phyloP scores from a whole-genome alignment of 495 filamentous ascomycete species.

The Hamigera avellanea region DNA sequence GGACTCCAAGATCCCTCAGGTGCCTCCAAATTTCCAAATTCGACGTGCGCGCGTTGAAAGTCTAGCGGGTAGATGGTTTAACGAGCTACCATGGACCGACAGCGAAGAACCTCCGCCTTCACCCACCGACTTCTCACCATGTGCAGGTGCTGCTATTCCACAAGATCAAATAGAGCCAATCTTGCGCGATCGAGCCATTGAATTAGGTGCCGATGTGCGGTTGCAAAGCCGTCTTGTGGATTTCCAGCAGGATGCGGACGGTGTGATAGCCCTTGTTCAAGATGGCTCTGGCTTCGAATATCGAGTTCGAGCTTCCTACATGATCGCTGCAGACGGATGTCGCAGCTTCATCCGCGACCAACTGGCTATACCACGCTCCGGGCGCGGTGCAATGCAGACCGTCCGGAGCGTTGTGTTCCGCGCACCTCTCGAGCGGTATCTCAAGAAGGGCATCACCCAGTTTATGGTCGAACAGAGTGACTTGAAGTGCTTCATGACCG shows the following conservation, averaged over 20 bases:
- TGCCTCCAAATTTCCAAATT: constrained; percentile 12
- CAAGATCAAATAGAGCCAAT: constrained; percentile 21
- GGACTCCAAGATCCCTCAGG: constrained; percentile 13
- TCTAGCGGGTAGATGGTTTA: constrained; percentile 15
- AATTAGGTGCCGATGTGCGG: constrained; percentile 20
- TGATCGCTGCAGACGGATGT: constrained; percentile 23
- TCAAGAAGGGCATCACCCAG: constrained; percentile 10
- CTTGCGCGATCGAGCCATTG: constrained; percentile 13
- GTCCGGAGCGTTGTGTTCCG: constrained; percentile 29
- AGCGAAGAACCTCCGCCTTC: constrained; percentile 4
- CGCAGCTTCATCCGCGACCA: constrained; percentile 17
- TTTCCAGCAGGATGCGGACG: constrained; percentile 10
- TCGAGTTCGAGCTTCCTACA: constrained; percentile 12
- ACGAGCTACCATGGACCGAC: constrained; percentile 15
- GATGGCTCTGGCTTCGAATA: constrained; percentile 3
- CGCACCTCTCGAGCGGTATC: constrained; percentile 13
- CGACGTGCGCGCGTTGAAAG: constrained; percentile 17
- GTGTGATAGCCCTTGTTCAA: constrained; percentile 8
- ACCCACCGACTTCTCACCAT: constrained; percentile 8
- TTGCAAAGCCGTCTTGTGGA: constrained; percentile 5
- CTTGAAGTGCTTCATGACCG: constrained; percentile 14
- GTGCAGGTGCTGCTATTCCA: constrained; percentile 11
- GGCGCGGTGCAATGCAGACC: constrained; percentile 21
- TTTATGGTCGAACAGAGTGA: constrained; percentile 12
- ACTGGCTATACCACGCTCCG: constrained; percentile 16